Evolutionary conservation across 140 eudicot genomes (phyloP).

Genomic region (Oenanthe javanica): DNA sequence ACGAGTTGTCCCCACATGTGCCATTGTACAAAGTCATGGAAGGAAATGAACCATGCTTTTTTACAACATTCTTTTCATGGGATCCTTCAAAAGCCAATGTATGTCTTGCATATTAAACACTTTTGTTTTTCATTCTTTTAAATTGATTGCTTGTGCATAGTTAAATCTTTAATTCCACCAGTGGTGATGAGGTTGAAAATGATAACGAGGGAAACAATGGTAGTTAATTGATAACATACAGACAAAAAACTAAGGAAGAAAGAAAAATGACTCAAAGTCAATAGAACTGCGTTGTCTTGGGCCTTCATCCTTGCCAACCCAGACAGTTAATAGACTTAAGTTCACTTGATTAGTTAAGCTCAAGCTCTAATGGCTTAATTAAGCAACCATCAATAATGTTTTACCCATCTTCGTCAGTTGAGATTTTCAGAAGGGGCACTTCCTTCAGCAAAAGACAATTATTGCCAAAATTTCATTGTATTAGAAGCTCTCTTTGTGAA

Average conservation of each 20-base stretch:
- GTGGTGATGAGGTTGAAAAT: neutral
- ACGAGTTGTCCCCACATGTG: constrained; percentile 73
- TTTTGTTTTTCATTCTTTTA: neutral
- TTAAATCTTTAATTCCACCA: neutral
- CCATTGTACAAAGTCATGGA: constrained; percentile 81
- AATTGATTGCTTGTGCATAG: neutral
- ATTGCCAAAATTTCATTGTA: neutral
- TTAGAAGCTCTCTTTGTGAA: neutral
- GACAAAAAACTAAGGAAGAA: neutral
- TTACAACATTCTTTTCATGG: constrained; percentile 90
- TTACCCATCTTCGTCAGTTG: neutral
- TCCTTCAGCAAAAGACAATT: neutral
- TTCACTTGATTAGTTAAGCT: neutral
- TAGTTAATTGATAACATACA: neutral
- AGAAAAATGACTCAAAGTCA: neutral
- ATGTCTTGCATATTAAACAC: constrained; percentile 13
- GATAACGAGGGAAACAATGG: neutral
- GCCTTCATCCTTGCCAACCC: neutral
- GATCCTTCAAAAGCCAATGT: constrained; percentile 90
- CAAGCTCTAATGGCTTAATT: neutral
- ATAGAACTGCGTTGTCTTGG: neutral
- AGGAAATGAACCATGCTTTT: constrained; percentile 94
- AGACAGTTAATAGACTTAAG: no score
- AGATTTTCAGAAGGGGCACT: neutral
- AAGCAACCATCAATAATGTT: neutral